These are phyloP conservation scores for Rhizodiscina lignyota DNA, from an alignment of 495 filamentous ascomycete species.

Conservation along the genomic window DNA sequence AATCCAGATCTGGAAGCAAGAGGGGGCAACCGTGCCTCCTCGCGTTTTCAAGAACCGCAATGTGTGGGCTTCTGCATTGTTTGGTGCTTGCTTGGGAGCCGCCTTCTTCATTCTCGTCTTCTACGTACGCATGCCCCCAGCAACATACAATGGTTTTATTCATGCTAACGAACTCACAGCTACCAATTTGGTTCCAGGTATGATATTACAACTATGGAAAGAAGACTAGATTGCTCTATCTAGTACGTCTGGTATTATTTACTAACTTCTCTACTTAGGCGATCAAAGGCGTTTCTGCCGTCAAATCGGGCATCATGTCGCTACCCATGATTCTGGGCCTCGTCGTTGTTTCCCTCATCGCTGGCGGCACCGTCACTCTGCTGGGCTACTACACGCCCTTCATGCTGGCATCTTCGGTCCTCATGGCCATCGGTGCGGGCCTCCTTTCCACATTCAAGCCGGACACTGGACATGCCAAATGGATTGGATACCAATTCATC, in stretches of 20 bases:
- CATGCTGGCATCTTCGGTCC: slow-evolving; percentile 30
- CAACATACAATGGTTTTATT: background rate
- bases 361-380: slow-evolving; percentile 34
- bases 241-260: no score
- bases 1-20: slow-evolving; percentile 28
- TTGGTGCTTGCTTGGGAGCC: slow-evolving; percentile 16
- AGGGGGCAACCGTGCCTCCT: slow-evolving; percentile 21
- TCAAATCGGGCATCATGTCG: slow-evolving; percentile 43
- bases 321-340: slow-evolving; percentile 34
- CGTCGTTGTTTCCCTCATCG: slow-evolving; percentile 26
- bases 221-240: no score
- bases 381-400: slow-evolving; percentile 54
- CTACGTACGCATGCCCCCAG: slow-evolving; percentile 4
- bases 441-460: slow-evolving; percentile 42
- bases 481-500: slow-evolving; percentile 58
- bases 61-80: slow-evolving; percentile 15
- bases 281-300: slow-evolving; percentile 38
- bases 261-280: no score
- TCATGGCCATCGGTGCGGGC: slow-evolving; percentile 45
- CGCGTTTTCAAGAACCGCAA: slow-evolving; percentile 21
- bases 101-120: slow-evolving; percentile 18
- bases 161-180: slow-evolving; percentile 31
- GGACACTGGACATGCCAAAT: slow-evolving; percentile 31
- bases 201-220: no score
- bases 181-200: slow-evolving; percentile 72